Evolutionary conservation across 768 basidiomycete species (phyloP).

Genomic region (Gymnopilus junonius): DNA sequence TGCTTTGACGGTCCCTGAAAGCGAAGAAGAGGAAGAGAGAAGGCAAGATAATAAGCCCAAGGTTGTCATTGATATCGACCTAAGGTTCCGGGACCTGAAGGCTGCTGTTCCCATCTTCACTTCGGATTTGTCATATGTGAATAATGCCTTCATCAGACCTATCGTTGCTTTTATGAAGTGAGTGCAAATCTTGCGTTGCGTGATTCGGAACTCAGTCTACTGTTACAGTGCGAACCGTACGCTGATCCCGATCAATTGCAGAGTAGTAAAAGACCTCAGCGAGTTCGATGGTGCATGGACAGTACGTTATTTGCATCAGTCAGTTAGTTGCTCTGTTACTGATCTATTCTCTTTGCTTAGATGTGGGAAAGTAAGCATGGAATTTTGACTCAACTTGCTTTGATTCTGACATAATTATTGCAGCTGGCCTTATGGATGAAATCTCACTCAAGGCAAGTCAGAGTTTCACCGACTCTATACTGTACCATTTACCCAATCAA

Average conservation of each 20-base stretch:
- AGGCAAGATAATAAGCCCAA: constrained; percentile 45
- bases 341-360: constrained; percentile 39
- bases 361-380: constrained; percentile 86
- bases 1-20: constrained; percentile 74
- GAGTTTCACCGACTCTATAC: background rate
- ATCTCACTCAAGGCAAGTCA: constrained; percentile 77
- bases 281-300: constrained; percentile 99
- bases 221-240: constrained; percentile 84
- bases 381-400: background rate
- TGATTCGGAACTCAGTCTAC: constrained; percentile 2
- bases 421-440: constrained; percentile 91
- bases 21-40: constrained; percentile 34
- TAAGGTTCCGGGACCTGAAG: constrained; percentile 94
- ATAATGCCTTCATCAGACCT: constrained; percentile 90
- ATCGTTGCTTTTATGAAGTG: constrained; percentile 99
- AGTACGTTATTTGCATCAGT: constrained; percentile 46
- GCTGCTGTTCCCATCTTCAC: constrained; percentile 94
- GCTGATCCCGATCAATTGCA: constrained; percentile 91
- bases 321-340: constrained; percentile 14
- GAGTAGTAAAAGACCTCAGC: constrained; percentile 77
- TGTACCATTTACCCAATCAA: background rate
- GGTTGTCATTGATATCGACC: constrained; percentile 87
- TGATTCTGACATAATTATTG: constrained; percentile 21
- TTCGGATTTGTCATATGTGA: constrained; percentile 86
- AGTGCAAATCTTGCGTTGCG: constrained; percentile 29